Evolutionary conservation across 257 asterid genomes (phyloP).

Genomic region (Nicotiana otophora): DNA sequence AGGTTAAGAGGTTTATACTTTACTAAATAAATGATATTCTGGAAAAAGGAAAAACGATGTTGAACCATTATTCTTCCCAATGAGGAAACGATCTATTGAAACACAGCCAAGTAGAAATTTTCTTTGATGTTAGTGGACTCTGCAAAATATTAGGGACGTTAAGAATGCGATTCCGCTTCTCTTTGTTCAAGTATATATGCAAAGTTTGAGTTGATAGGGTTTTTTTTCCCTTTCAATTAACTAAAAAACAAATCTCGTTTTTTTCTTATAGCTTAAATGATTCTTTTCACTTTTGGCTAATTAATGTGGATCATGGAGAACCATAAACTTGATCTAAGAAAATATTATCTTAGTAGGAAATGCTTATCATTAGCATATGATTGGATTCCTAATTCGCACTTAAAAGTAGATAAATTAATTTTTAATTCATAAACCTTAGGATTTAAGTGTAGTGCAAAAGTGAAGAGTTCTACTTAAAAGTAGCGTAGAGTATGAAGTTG

Average conservation of each 20-base stretch:
- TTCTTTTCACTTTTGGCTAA: background rate
- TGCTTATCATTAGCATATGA: conserved; percentile 6
- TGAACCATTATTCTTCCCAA: background rate
- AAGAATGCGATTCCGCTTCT: conserved; percentile 39
- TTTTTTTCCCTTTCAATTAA: conserved; percentile 4
- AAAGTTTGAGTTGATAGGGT: conserved; percentile 26
- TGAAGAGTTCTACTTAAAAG: background rate
- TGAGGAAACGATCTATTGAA: background rate
- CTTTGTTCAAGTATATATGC: conserved; percentile 36
- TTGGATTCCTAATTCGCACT: conserved; percentile 10
- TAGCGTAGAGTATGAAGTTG: background rate
- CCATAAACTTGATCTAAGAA: background rate
- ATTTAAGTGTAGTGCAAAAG: background rate
- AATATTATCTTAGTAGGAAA: background rate
- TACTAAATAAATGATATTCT: background rate
- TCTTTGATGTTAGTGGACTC: background rate
- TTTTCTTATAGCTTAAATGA: background rate
- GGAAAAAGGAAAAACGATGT: background rate
- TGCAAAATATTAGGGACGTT: background rate
- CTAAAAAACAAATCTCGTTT: background rate
- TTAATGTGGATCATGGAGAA: background rate
- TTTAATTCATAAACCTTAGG: conserved; percentile 6
- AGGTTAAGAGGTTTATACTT: background rate
- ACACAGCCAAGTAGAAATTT: background rate
- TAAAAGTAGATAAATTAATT: conserved; percentile 5